A percentile compares a stretch with the other conserved stretches of the same genome.
These are phyloP conservation scores for Aspergillus transmontanensis DNA, from an alignment of 2,329 filamentous ascomycete species.

Conservation along the genomic window DNA sequence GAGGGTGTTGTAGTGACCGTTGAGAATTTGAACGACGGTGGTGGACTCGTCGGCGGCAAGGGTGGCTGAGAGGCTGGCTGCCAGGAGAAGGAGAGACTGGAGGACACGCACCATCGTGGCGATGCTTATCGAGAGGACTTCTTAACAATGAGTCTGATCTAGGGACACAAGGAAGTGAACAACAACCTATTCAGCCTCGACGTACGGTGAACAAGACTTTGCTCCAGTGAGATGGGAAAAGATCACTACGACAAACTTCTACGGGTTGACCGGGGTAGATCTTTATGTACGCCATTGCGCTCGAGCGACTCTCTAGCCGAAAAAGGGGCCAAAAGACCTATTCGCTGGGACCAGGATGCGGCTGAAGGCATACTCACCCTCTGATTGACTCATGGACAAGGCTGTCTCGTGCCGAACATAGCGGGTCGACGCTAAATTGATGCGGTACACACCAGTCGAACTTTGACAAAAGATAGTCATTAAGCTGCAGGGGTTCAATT, in stretches of 20 bases:
- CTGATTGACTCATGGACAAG: neutral
- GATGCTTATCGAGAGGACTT: neutral
- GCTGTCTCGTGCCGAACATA: neutral
- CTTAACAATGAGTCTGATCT: neutral
- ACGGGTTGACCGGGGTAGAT: too few relatives aligned
- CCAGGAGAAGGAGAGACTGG: constrained; percentile 1
- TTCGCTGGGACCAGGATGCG: neutral
- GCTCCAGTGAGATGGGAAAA: too few relatives aligned
- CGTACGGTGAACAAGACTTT: neutral
- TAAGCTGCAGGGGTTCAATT: neutral
- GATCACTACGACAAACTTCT: too few relatives aligned
- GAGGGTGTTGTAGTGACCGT: constrained; percentile 9
- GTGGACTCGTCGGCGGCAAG: constrained; percentile 9
- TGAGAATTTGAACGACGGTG: constrained; percentile 17
- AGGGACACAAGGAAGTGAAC: neutral
- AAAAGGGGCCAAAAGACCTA: too few relatives aligned
- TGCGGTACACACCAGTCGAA: neutral
- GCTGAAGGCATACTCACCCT: neutral
- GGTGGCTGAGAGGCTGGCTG: constrained; percentile 1
- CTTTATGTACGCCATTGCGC: too few relatives aligned
- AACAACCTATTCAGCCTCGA: neutral
- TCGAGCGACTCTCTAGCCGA: too few relatives aligned
- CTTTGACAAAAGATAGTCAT: neutral
- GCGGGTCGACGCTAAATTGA: neutral
- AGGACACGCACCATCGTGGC: neutral